Conservation (phyloP, 1,284 basidiomycete species). For the Exobasidium rhododendri region DNA sequence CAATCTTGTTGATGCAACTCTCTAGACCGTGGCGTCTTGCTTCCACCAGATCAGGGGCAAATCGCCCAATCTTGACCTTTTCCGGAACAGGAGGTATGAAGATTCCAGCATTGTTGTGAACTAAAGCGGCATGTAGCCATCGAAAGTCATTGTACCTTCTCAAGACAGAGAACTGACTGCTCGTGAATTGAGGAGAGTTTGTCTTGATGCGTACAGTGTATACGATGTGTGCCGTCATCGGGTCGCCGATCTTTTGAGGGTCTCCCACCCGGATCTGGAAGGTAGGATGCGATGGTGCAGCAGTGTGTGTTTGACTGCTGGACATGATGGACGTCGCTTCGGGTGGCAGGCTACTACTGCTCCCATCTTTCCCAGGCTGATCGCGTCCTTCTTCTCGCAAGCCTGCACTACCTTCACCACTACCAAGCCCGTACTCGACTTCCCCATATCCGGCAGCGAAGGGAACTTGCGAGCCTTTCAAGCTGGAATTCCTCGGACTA, state of each 20-base stretch:
- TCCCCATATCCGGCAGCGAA: constrained; percentile 12
- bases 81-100: constrained; percentile 94
- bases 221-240: constrained; percentile 50
- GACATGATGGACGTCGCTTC: constrained; percentile 2
- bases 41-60: constrained; percentile 57
- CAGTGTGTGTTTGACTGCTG: neutral
- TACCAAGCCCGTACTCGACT: constrained; percentile 2
- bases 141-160: constrained; percentile 94
- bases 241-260: constrained; percentile 51
- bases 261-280: constrained; percentile 51
- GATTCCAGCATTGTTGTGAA: constrained; percentile 89
- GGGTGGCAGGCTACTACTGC: neutral
- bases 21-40: constrained; percentile 55
- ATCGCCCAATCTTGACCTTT: constrained; percentile 74
- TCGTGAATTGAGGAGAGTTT: constrained; percentile 33
- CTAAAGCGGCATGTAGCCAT: constrained; percentile 89
- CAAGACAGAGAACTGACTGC: constrained; percentile 64
- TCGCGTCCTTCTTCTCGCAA: neutral
- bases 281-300: neutral
- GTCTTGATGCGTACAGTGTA: constrained; percentile 58
- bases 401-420: neutral
- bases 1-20: constrained; percentile 56
- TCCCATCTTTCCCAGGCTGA: neutral
- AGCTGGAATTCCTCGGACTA: constrained; percentile 12
- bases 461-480: neutral